Evolutionary conservation across 257 asterid species (phyloP).

Genomic region (Prunella vulgaris): DNA sequence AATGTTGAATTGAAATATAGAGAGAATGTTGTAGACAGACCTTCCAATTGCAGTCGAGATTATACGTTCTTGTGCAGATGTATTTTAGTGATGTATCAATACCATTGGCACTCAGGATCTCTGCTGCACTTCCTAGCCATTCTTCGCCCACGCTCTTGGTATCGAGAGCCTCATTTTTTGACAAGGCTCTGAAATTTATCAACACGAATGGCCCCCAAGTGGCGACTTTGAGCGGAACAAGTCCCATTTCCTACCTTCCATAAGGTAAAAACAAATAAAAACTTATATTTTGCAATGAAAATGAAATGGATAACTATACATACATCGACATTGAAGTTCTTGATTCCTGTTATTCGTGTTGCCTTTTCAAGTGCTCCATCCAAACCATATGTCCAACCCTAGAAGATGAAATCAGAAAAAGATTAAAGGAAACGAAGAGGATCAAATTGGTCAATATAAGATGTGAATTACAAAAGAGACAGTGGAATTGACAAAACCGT

Average conservation of each 20-base stretch:
- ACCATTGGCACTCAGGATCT: constrained; percentile 47
- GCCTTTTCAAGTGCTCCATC: constrained; percentile 74
- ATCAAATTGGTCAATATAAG: background rate
- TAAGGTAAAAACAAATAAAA: constrained; percentile 15
- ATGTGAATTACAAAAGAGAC: no score
- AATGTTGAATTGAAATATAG: background rate
- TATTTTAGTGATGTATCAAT: constrained; percentile 55
- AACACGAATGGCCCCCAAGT: constrained; percentile 87
- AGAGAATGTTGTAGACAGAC: constrained; percentile 31
- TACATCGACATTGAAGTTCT: constrained; percentile 71
- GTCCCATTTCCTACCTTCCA: constrained; percentile 76
- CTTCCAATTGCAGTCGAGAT: constrained; percentile 92
- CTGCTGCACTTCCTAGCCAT: constrained; percentile 78
- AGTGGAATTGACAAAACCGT: no score
- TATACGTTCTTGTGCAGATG: constrained; percentile 62
- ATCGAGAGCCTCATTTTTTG: constrained; percentile 28
- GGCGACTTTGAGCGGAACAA: constrained; percentile 56
- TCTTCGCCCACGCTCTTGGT: constrained; percentile 40
- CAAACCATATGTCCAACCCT: constrained; percentile 93
- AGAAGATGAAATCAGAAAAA: constrained; percentile 2
- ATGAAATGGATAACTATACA: background rate
- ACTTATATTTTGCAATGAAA: background rate
- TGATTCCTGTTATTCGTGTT: constrained; percentile 64
- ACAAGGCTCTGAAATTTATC: constrained; percentile 36
- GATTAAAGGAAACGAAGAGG: background rate